phyloP scores from a whole-genome alignment of 164 flowering plant species.

The Dillenia suffruticosa region DNA sequence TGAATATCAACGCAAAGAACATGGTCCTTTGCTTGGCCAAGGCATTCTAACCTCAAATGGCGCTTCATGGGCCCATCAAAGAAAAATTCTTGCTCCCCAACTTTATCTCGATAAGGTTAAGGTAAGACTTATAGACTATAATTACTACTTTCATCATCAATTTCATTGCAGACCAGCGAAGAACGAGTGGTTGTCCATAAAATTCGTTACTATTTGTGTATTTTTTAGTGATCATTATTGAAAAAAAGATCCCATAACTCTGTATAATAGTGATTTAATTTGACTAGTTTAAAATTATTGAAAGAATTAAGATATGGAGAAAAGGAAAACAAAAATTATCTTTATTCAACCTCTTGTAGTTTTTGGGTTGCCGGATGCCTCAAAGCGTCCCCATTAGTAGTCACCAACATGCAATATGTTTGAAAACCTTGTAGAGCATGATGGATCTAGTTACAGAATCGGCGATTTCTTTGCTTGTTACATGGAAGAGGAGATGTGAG shows the following conservation, averaged over 20 bases:
- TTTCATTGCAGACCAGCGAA: neutral
- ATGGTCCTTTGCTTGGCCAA: conserved; percentile 32
- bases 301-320: too few relatives aligned
- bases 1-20: conserved; percentile 15
- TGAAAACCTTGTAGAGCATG: conserved; percentile 30
- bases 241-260: too few relatives aligned
- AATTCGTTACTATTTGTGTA: too few relatives aligned
- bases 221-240: too few relatives aligned
- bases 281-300: too few relatives aligned
- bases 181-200: too few relatives aligned
- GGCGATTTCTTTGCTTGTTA: conserved; percentile 17
- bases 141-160: neutral
- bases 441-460: conserved; percentile 32
- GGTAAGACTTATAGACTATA: conserved; percentile 14
- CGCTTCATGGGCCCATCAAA: conserved; percentile 39
- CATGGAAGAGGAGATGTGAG: conserved; percentile 33
- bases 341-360: too few relatives aligned
- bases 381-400: too few relatives aligned
- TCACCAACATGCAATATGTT: too few relatives aligned
- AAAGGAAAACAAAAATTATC: too few relatives aligned
- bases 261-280: too few relatives aligned
- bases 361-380: too few relatives aligned
- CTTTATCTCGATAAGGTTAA: conserved; percentile 39
- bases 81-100: conserved; percentile 42
- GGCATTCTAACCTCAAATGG: conserved; percentile 44